Conservation (phyloP, 2,329 filamentous ascomycete species). For the Xylariales sp. region DNA sequence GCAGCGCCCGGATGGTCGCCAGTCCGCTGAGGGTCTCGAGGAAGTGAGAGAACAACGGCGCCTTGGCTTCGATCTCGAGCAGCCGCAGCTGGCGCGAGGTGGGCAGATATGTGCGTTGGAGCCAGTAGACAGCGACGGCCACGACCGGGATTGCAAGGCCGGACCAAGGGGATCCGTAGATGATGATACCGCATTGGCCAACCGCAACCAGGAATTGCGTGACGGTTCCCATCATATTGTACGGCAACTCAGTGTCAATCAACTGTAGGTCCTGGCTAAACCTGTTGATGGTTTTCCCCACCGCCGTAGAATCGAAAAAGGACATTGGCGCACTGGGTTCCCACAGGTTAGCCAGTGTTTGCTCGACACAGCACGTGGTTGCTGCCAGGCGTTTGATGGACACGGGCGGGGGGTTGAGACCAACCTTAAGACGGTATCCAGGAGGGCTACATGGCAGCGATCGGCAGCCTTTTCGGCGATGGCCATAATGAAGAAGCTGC, state of each 20-base stretch:
- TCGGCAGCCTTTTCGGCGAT: slow-evolving; percentile 4
- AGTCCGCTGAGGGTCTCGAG: slow-evolving; percentile 15
- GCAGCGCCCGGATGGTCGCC: slow-evolving; percentile 14
- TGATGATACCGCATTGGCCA: background rate
- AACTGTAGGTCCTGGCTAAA: slow-evolving; percentile 10
- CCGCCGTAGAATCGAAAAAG: slow-evolving; percentile 3
- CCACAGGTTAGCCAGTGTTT: background rate
- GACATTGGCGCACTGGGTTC: slow-evolving; percentile 1
- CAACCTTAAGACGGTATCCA: slow-evolving; percentile 3
- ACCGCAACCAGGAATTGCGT: background rate
- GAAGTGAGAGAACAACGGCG: slow-evolving; percentile 27
- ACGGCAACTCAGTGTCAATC: slow-evolving; percentile 6
- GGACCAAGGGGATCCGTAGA: background rate
- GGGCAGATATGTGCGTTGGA: slow-evolving; percentile 28
- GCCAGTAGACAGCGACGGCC: slow-evolving; percentile 18
- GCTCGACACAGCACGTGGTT: too few species aligned
- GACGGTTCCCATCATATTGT: background rate
- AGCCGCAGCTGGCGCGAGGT: slow-evolving; percentile 29
- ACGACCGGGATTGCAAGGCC: slow-evolving; percentile 19
- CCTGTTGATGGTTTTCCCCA: slow-evolving; percentile 6
- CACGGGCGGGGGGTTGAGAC: background rate
- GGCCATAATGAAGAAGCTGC: slow-evolving; percentile 5
- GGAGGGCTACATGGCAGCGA: slow-evolving; percentile 2
- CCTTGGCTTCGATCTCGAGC: slow-evolving; percentile 28
- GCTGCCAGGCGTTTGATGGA: too few species aligned